These are phyloP conservation scores for Escovopsis sp. DNA, from an alignment of 2,329 filamentous ascomycete species.

Conservation along the genomic window DNA sequence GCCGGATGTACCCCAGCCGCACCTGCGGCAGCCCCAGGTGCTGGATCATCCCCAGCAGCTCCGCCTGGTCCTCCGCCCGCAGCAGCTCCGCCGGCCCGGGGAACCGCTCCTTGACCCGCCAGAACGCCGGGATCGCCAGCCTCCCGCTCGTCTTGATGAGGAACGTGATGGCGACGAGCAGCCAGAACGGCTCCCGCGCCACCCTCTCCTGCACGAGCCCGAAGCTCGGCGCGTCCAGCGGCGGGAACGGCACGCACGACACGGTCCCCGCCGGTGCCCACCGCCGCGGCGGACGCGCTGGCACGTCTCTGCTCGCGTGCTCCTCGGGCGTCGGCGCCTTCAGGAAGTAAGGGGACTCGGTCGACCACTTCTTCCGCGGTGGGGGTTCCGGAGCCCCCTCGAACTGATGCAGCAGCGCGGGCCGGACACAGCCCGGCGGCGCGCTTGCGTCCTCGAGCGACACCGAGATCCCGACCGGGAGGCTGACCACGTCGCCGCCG, in stretches of 20 bases:
- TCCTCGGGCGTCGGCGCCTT: conserved; percentile 5
- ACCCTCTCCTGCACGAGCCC: conserved; percentile 77
- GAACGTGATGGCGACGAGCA: conserved; percentile 72
- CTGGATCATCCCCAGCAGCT: conserved; percentile 47
- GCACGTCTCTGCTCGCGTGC: conserved; percentile 1
- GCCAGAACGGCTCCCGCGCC: conserved; percentile 57
- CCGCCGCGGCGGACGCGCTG: background rate
- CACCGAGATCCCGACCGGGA: background rate
- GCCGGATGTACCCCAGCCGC: conserved; percentile 53
- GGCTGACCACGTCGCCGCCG: too few relatives aligned
- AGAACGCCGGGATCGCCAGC: conserved; percentile 62
- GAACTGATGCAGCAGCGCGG: too few relatives aligned
- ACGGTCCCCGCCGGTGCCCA: conserved; percentile 30
- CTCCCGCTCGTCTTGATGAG: conserved; percentile 67
- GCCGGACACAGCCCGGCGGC: too few relatives aligned
- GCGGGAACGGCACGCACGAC: conserved; percentile 50
- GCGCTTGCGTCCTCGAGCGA: background rate
- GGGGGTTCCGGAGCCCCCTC: too few relatives aligned
- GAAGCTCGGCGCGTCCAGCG: conserved; percentile 47
- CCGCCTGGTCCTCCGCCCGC: conserved; percentile 28
- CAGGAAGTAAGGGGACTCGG: conserved; percentile 20
- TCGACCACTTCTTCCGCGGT: conserved; percentile 5
- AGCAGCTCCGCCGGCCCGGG: conserved; percentile 48
- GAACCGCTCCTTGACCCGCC: conserved; percentile 50
- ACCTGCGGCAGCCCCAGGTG: conserved; percentile 58